Evolutionary conservation across 2,329 filamentous ascomycete species (phyloP).

Genomic region (Aspergillaceae sp.): DNA sequence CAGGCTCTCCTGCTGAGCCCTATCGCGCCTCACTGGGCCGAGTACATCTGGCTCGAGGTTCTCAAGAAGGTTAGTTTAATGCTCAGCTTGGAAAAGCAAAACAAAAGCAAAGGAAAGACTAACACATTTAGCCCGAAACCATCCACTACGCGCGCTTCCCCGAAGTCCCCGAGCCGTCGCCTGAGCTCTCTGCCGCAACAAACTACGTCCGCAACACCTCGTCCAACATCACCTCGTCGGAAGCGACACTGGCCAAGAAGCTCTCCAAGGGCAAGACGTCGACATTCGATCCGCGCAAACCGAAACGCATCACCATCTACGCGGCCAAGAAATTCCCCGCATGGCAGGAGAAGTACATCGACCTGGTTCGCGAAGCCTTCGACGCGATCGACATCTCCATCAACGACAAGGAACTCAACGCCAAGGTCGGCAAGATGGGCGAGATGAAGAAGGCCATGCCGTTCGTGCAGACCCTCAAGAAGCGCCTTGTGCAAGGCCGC

Average conservation of each 20-base stretch:
- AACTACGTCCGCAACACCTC: constrained; percentile 70
- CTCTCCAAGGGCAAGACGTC: constrained; percentile 85
- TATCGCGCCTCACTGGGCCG: constrained; percentile 86
- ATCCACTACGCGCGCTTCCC: constrained; percentile 77
- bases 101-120: too few relatives aligned
- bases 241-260: constrained; percentile 68
- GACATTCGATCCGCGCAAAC: constrained; percentile 78
- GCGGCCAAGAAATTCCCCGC: constrained; percentile 69
- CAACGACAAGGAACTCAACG: constrained; percentile 74
- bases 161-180: constrained; percentile 54
- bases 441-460: constrained; percentile 96
- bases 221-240: constrained; percentile 76
- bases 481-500: constrained; percentile 60
- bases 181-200: constrained; percentile 64
- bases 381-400: constrained; percentile 52
- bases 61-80: constrained; percentile 54
- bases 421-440: constrained; percentile 68
- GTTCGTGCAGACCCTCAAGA: constrained; percentile 83
- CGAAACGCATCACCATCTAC: constrained; percentile 86
- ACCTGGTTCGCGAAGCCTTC: constrained; percentile 65
- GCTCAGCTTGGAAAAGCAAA: too few relatives aligned
- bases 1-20: constrained; percentile 75
- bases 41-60: constrained; percentile 90
- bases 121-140: constrained; percentile 45
- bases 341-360: constrained; percentile 89